These are phyloP conservation scores for Castanea mollissima DNA, from an alignment of 306 rosid species.

Conservation along the genomic window DNA sequence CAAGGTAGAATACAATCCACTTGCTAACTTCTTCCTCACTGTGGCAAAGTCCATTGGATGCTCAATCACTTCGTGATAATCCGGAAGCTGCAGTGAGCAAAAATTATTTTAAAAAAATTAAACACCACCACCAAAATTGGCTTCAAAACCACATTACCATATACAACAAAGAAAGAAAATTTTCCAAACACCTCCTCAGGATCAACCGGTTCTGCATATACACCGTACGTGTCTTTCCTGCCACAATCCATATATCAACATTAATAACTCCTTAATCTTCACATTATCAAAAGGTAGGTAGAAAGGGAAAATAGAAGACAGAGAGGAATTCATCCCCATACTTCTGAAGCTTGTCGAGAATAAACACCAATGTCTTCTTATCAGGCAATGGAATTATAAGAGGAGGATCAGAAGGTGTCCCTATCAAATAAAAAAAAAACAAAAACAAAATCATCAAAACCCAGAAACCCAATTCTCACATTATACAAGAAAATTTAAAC, in stretches of 20 bases:
- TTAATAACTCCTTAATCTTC: conserved; percentile 2
- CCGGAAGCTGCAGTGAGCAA: conserved; percentile 77
- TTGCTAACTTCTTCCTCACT: conserved; percentile 74
- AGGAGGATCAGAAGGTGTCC: conserved; percentile 57
- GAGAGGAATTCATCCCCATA: conserved; percentile 32
- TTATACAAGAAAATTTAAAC: background rate
- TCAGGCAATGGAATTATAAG: conserved; percentile 71
- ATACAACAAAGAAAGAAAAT: background rate
- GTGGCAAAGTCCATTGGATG: conserved; percentile 98
- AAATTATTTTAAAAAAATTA: conserved; percentile 14
- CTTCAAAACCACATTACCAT: conserved; percentile 27
- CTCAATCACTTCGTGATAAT: conserved; percentile 84
- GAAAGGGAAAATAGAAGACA: background rate
- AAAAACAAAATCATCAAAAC: background rate
- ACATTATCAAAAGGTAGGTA: background rate
- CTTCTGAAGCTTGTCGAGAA: conserved; percentile 97
- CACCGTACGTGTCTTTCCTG: conserved; percentile 98
- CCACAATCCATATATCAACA: conserved; percentile 36
- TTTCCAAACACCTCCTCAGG: conserved; percentile 78
- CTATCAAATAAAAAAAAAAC: conserved; percentile 36
- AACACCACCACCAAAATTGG: conserved; percentile 11
- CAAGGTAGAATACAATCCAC: conserved; percentile 70
- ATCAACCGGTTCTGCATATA: conserved; percentile 97
- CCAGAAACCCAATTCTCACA: conserved; percentile 12
- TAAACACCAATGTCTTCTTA: conserved; percentile 82